Percentiles rank a stretch among this genome's conserved stretches.
These are phyloP conservation scores for Heliamphora pulchella DNA, from an alignment of 179 eudicot genomes.

Conservation along the genomic window DNA sequence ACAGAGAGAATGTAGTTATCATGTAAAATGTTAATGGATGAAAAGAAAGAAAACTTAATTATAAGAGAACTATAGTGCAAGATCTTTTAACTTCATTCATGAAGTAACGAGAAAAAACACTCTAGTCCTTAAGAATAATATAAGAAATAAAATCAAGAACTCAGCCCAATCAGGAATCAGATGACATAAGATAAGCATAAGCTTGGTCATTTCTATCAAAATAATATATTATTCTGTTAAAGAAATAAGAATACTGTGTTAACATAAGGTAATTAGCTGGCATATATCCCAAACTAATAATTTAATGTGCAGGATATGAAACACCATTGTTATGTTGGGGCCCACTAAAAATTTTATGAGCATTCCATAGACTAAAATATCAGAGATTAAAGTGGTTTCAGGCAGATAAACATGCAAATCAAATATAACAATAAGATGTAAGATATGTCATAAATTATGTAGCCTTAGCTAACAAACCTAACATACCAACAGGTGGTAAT, in stretches of 20 bases:
- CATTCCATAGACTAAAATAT: background rate
- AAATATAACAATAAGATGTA: background rate
- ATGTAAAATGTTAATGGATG: background rate
- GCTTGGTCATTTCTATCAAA: too few relatives aligned
- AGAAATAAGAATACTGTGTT: background rate
- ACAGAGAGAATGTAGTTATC: too few relatives aligned
- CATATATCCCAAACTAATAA: background rate
- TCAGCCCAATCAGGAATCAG: background rate
- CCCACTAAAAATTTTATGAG: background rate
- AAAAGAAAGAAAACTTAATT: background rate
- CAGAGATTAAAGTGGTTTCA: background rate
- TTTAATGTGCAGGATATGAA: background rate
- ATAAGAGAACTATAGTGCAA: background rate
- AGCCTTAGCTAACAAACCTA: background rate
- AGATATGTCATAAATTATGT: background rate
- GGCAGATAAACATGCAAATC: background rate
- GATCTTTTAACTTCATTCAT: background rate
- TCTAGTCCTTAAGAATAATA: background rate
- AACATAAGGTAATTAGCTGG: background rate
- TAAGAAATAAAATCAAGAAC: background rate
- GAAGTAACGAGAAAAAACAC: background rate
- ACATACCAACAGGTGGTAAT: background rate
- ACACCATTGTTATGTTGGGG: background rate
- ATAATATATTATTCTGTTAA: too few relatives aligned
- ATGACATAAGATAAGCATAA: background rate